These are phyloP conservation scores for Prunus davidiana DNA, from an alignment of 306 rosid genomes.

Conservation along the genomic window DNA sequence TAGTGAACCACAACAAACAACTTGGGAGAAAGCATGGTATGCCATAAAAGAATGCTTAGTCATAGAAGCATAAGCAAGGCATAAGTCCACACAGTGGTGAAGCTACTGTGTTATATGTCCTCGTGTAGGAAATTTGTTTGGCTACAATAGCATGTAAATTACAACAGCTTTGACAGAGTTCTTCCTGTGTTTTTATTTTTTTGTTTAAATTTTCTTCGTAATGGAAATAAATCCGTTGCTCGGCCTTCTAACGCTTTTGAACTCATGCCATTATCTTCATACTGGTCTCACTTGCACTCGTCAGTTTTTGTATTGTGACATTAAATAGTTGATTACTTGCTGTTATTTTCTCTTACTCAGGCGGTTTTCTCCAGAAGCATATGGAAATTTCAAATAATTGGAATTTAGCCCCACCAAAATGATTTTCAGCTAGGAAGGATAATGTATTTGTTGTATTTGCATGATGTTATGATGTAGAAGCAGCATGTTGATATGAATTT, in stretches of 20 bases:
- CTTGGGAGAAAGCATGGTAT: neutral
- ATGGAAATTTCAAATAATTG: conserved; percentile 44
- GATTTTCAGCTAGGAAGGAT: conserved; percentile 23
- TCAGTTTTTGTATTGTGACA: conserved; percentile 1
- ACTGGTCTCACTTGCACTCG: neutral
- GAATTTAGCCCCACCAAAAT: conserved; percentile 44
- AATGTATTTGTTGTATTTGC: neutral
- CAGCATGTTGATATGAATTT: neutral
- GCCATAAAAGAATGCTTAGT: neutral
- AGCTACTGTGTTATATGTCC: neutral
- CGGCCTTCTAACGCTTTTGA: neutral
- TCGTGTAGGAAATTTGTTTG: neutral
- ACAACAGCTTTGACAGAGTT: too few relatives aligned
- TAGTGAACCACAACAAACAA: neutral
- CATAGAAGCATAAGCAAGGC: neutral
- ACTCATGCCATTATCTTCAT: neutral
- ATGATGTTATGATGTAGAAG: conserved; percentile 1
- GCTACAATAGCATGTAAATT: neutral
- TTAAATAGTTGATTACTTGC: conserved; percentile 14
- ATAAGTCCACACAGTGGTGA: neutral
- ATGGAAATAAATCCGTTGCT: too few relatives aligned
- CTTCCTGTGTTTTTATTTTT: too few relatives aligned
- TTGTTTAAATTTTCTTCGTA: too few relatives aligned
- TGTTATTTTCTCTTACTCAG: conserved; percentile 40
- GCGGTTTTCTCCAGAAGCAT: conserved; percentile 52